Base-by-base conservation (phyloP, 257 asterid species). In the Gentiana straminea region DNA sequence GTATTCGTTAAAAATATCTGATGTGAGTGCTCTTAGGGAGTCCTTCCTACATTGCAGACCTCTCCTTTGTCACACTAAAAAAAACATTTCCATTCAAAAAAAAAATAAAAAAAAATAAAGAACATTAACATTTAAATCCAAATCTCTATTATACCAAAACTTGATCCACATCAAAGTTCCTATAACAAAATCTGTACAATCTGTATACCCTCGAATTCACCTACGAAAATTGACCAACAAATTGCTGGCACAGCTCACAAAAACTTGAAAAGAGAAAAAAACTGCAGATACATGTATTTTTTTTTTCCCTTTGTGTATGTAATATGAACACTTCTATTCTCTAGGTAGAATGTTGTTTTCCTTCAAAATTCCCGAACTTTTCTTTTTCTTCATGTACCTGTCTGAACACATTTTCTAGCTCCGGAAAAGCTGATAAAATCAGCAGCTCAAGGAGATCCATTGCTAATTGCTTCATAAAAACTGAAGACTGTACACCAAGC, bases 361-460 rank as follows among this genome's bases (percentile, higher is more conserved):
- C 57, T 64, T 68, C 54, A 60, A 78, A 64, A 61, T 64, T 73
- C 6, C 98, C 97, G 37, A 84, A 92, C 75, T 76, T 88, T 52
- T 73, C 79, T 62, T 78, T 85, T 66, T 83, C 83, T 53, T 73
- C 75, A 6, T 75, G 83, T 68, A 92, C 65, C 77, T 77, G 75
- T 58, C 70, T 75, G 57, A 92, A 92, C 56, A 80, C 80, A 48
- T 56, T 9, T 55, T 77, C 86, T 58, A 92, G 84, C 83, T 92
- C 95, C 0, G 97, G 98, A 59, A 84, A 92, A n/a, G 95, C 83
- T 1, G 97, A 75, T 70, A 69, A 53, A 32, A 92, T 81, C 71
- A 92, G 70, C 79, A 83, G 79, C 85, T 92, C 78, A 10, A 92
- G 82, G 62, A 88, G 78, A 66, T 80, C 94, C 45, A 78, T 79